A percentile compares a stretch with the other conserved stretches of the same genome.
phyloP scores from a whole-genome alignment of 176 grass and related monocot species.

The Aegilops tauschii region DNA sequence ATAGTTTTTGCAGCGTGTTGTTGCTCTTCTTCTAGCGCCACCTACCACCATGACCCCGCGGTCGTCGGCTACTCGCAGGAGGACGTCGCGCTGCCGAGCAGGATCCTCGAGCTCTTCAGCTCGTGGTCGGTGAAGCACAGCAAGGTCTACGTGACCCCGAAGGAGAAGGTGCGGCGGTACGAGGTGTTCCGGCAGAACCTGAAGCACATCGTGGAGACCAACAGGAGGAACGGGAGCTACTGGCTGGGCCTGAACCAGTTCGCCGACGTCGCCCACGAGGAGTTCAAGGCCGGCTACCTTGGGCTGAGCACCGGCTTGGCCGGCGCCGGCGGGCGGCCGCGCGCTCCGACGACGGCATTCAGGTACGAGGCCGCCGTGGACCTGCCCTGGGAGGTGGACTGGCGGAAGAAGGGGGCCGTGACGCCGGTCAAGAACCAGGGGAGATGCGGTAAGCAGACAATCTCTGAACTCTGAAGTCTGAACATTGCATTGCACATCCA shows the following conservation, averaged over 20 bases:
- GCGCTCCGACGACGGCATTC: slow-evolving; percentile 19
- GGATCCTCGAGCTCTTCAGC: slow-evolving; percentile 36
- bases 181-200: slow-evolving; percentile 65
- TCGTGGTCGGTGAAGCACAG: slow-evolving; percentile 53
- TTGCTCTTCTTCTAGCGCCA: slow-evolving; percentile 1
- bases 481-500: neutral
- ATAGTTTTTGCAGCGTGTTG: slow-evolving; percentile 30
- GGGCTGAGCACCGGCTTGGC: slow-evolving; percentile 29
- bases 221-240: slow-evolving; percentile 64
- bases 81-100: slow-evolving; percentile 34
- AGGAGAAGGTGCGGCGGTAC: slow-evolving; percentile 63
- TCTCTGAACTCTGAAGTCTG: slow-evolving; percentile 27
- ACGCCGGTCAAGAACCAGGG: slow-evolving; percentile 83
- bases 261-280: slow-evolving; percentile 64
- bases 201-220: slow-evolving; percentile 68
- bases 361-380: slow-evolving; percentile 32
- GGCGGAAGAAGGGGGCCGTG: slow-evolving; percentile 80
- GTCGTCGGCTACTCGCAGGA: slow-evolving; percentile 55
- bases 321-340: neutral
- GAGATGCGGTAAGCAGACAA: slow-evolving; percentile 57
- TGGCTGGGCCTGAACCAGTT: slow-evolving; percentile 75
- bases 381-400: slow-evolving; percentile 65
- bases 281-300: slow-evolving; percentile 66
- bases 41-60: slow-evolving; percentile 32
- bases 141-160: slow-evolving; percentile 45